These are phyloP conservation scores for Yamadazyma sp. DNA, from an alignment of 805 yeast genomes.

Conservation along the genomic window DNA sequence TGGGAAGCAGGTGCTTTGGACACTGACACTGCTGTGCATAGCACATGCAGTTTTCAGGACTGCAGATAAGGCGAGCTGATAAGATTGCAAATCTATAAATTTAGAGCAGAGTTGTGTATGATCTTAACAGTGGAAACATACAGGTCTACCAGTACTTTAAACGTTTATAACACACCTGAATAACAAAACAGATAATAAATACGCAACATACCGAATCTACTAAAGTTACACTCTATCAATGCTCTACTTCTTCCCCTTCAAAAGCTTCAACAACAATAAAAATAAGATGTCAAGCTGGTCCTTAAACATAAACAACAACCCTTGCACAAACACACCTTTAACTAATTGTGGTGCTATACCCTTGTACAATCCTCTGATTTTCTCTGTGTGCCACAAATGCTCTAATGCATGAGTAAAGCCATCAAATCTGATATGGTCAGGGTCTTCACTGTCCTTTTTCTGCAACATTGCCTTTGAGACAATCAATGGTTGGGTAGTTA, in stretches of 20 bases:
- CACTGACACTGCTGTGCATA: no score
- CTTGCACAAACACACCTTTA: constrained; percentile 84
- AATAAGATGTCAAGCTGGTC: constrained; percentile 57
- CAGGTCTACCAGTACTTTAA: no score
- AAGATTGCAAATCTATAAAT: no score
- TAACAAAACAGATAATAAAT: not conserved
- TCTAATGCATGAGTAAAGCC: constrained; percentile 63
- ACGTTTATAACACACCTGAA: no score
- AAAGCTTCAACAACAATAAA: constrained; percentile 30
- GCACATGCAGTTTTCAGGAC: no score
- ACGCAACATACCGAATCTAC: no score
- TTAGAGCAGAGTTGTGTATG: no score
- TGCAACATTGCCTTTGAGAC: constrained; percentile 83
- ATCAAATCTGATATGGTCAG: constrained; percentile 40
- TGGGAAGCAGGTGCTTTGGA: no score
- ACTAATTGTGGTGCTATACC: constrained; percentile 78
- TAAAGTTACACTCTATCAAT: no score
- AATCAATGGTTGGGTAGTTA: constrained; percentile 81
- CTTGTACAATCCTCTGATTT: constrained; percentile 66
- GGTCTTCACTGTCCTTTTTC: constrained; percentile 30
- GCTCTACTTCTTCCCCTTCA: constrained; percentile 13
- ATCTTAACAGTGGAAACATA: no score
- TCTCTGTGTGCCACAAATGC: constrained; percentile 64
- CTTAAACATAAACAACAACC: constrained; percentile 76
- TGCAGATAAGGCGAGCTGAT: no score